A percentile compares a stretch with the other conserved stretches of the same genome.
These are phyloP conservation scores for Phaffomyces thermotolerans DNA, from an alignment of 805 yeast genomes.

Conservation along the genomic window DNA sequence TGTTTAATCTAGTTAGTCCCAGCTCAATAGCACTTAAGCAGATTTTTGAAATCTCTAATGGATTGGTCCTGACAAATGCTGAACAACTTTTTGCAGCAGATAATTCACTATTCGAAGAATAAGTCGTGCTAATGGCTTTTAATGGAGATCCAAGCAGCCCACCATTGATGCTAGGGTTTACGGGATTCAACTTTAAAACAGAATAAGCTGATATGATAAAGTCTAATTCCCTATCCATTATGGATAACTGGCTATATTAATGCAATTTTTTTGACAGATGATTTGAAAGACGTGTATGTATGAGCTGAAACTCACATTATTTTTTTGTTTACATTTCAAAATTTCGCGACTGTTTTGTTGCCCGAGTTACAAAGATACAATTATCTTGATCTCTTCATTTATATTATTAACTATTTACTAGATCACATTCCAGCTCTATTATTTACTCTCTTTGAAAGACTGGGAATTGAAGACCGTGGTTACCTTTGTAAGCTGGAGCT, in stretches of 20 bases:
- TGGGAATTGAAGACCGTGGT: conserved; percentile 40
- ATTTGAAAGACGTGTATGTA: no score
- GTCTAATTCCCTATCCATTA: conserved; percentile 19
- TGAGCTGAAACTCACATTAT: no score
- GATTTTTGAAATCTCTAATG: conserved; percentile 13
- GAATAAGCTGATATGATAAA: conserved; percentile 20
- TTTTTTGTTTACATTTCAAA: conserved; percentile 1
- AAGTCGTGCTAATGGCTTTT: conserved; percentile 15
- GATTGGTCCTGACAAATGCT: conserved; percentile 6
- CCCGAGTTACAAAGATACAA: no score
- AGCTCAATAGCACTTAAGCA: conserved; percentile 20
- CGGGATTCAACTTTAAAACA: conserved; percentile 11
- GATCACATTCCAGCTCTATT: no score
- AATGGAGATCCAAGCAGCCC: conserved; percentile 12
- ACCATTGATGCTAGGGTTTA: background rate
- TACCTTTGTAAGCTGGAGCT: conserved; percentile 44
- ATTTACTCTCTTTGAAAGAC: conserved; percentile 15
- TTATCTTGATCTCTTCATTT: background rate
- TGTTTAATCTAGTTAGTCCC: conserved; percentile 10
- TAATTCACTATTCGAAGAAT: conserved; percentile 16
- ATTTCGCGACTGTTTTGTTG: background rate
- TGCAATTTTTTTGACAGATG: no score
- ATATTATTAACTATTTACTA: no score
- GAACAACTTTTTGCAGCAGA: conserved; percentile 11
- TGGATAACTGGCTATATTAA: background rate